These are phyloP conservation scores for Debaryomyces hansenii DNA, from an alignment of 805 yeast genomes.

Conservation along the genomic window DNA sequence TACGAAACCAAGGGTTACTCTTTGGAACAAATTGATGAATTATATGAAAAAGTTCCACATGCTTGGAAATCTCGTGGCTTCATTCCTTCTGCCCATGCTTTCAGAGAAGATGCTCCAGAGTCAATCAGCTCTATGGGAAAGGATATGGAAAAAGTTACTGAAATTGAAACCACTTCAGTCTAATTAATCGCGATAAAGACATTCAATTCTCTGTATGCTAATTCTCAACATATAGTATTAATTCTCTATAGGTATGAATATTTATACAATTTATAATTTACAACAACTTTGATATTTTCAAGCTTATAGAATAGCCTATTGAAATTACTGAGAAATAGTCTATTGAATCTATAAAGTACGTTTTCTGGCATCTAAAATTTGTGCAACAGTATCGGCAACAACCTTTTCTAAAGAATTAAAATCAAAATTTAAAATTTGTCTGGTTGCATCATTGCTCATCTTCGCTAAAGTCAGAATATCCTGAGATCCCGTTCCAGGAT, in stretches of 20 bases:
- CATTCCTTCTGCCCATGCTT: slow-evolving; percentile 50
- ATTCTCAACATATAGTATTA: too few relatives aligned
- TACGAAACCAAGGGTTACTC: slow-evolving; percentile 81
- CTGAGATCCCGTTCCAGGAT: slow-evolving; percentile 7
- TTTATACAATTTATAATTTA: too few relatives aligned
- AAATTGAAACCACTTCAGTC: slow-evolving; percentile 29
- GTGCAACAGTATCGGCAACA: slow-evolving; percentile 18
- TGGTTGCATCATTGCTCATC: slow-evolving; percentile 30
- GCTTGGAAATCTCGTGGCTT: slow-evolving; percentile 48
- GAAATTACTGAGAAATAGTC: too few relatives aligned
- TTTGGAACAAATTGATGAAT: slow-evolving; percentile 77
- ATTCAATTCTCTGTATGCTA: too few relatives aligned
- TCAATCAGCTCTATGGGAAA: slow-evolving; percentile 17
- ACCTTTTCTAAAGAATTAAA: slow-evolving; percentile 13
- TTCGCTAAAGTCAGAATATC: slow-evolving; percentile 25
- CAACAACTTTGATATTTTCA: too few relatives aligned
- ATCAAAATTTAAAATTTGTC: slow-evolving; percentile 19
- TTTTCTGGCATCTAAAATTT: slow-evolving; percentile 10
- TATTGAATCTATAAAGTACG: neutral
- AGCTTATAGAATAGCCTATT: too few relatives aligned
- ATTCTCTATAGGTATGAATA: too few relatives aligned
- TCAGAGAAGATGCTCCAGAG: slow-evolving; percentile 23
- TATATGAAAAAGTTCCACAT: slow-evolving; percentile 46
- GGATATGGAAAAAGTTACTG: slow-evolving; percentile 21
- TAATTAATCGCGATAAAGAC: slow-evolving; percentile 4